phyloP scores from a whole-genome alignment of 1,139 yeast species.

The Petasospora fabianii region DNA sequence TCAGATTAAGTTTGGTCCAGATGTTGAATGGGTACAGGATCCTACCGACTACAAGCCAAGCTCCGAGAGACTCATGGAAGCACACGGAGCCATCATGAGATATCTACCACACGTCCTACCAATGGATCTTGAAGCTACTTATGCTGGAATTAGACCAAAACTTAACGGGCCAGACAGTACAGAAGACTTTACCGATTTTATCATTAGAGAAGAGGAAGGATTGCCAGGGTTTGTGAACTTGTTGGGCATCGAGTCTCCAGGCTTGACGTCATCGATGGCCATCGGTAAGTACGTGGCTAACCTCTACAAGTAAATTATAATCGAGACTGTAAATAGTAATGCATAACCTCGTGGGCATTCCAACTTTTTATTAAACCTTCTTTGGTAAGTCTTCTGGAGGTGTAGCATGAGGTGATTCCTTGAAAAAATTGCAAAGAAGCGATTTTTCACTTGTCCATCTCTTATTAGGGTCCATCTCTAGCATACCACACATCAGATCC shows the following conservation, averaged over 20 bases:
- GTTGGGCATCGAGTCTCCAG: slow-evolving; percentile 88
- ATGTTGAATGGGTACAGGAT: slow-evolving; percentile 70
- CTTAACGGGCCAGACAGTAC: slow-evolving; percentile 43
- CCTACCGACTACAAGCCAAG: slow-evolving; percentile 50
- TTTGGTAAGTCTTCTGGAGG: slow-evolving; percentile 65
- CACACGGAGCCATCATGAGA: slow-evolving; percentile 52
- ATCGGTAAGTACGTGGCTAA: slow-evolving; percentile 68
- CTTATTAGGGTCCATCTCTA: slow-evolving; percentile 72
- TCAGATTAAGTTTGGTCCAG: slow-evolving; percentile 82
- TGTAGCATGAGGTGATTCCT: slow-evolving; percentile 75
- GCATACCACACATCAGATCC: slow-evolving; percentile 69
- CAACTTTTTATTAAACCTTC: background rate
- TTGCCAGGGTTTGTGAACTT: slow-evolving; percentile 78
- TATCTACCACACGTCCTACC: slow-evolving; percentile 60
- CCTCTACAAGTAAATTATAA: slow-evolving; percentile 23
- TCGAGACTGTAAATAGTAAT: background rate
- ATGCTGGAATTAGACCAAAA: slow-evolving; percentile 84
- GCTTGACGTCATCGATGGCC: slow-evolving; percentile 77
- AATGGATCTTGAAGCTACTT: slow-evolving; percentile 58
- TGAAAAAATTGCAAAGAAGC: slow-evolving; percentile 63
- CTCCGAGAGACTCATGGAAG: slow-evolving; percentile 45
- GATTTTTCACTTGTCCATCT: slow-evolving; percentile 69
- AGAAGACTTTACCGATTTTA: slow-evolving; percentile 61
- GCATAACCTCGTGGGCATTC: background rate
- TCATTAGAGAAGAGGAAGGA: slow-evolving; percentile 61